Conservation (phyloP, 345 rosid genomes). For the Carallia pectinifolia region DNA sequence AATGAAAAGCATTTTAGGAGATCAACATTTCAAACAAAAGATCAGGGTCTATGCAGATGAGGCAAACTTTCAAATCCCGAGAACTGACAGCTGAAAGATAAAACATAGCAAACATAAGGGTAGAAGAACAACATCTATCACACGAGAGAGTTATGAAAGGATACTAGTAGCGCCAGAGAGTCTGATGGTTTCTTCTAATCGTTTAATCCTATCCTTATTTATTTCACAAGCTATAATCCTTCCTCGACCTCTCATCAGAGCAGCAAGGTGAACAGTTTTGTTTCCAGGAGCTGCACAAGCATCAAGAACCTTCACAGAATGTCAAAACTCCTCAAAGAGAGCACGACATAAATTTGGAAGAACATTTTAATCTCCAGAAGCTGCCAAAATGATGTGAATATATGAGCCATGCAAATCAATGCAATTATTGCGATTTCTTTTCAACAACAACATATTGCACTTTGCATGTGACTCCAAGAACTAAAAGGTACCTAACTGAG, state of each 20-base stretch:
- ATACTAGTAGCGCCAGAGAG: slow-evolving; percentile 89
- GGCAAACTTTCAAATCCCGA: no score
- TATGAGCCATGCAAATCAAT: background rate
- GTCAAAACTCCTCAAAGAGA: slow-evolving; percentile 13
- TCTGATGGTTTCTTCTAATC: slow-evolving; percentile 62
- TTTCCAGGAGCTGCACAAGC: slow-evolving; percentile 99
- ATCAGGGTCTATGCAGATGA: no score
- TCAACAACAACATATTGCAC: background rate
- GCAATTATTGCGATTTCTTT: background rate
- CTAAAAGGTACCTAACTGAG: background rate
- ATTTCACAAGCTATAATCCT: slow-evolving; percentile 79
- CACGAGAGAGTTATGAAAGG: slow-evolving; percentile 34
- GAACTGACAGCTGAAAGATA: background rate
- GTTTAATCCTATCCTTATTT: slow-evolving; percentile 62
- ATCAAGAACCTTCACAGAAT: slow-evolving; percentile 75
- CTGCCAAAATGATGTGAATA: background rate
- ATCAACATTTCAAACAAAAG: background rate
- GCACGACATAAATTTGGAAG: background rate
- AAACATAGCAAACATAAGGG: background rate
- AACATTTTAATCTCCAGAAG: no score
- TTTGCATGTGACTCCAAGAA: background rate
- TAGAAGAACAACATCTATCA: background rate
- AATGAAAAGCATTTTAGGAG: background rate
- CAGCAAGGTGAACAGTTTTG: slow-evolving; percentile 94
- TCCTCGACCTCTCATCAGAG: slow-evolving; percentile 84